Conservation (phyloP, 2,329 filamentous ascomycete species). For the Xylaria sp. region DNA sequence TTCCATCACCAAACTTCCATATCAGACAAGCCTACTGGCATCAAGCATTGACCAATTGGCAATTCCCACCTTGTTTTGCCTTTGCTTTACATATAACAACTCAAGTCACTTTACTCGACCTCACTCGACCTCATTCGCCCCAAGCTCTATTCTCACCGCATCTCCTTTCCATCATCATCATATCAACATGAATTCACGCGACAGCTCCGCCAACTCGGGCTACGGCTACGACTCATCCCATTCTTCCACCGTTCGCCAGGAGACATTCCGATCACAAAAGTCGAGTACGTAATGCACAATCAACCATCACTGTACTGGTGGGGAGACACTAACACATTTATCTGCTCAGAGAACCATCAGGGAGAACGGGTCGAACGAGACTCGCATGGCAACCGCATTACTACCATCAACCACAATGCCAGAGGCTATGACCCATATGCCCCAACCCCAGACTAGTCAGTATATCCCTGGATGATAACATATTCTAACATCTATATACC, state of each 20-base stretch:
- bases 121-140: background rate
- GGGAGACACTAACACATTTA: conserved; percentile 8
- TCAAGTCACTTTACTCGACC: background rate
- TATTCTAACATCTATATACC: background rate
- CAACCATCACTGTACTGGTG: background rate
- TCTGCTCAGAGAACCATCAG: conserved; percentile 24
- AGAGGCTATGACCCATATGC: conserved; percentile 20
- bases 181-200: conserved; percentile 26
- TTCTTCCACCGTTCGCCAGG: background rate
- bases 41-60: conserved; percentile 1
- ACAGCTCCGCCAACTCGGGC: background rate
- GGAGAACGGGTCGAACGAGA: conserved; percentile 7
- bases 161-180: background rate
- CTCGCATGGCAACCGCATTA: background rate
- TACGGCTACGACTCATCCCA: background rate
- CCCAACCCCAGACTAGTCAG: conserved; percentile 34
- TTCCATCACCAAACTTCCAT: conserved; percentile 9
- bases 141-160: background rate
- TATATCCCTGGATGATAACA: background rate
- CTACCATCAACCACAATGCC: conserved; percentile 25
- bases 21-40: background rate
- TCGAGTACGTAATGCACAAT: conserved; percentile 20
- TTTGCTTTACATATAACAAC: background rate
- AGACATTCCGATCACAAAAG: conserved; percentile 20
- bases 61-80: conserved; percentile 8